A percentile compares a stretch with the other conserved stretches of the same genome.
These are phyloP conservation scores for Claviceps sorghi DNA, from an alignment of 2,329 filamentous ascomycete genomes.

Conservation along the genomic window DNA sequence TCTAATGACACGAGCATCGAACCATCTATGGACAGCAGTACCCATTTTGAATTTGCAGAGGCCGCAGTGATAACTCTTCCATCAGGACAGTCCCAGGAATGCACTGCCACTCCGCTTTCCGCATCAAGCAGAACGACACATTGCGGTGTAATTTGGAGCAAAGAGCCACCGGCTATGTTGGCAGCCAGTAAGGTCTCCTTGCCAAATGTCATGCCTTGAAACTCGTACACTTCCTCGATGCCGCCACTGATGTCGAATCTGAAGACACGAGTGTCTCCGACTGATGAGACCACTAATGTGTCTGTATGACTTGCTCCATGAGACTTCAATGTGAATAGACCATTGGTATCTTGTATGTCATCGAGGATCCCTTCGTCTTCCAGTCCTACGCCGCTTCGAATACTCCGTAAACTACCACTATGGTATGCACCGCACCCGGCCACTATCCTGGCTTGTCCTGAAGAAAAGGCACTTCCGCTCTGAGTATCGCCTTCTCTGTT, in stretches of 20 bases:
- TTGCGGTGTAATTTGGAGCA: constrained; percentile 64
- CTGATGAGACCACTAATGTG: constrained; percentile 63
- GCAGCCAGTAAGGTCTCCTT: constrained; percentile 57
- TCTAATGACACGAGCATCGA: constrained; percentile 56
- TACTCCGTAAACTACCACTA: constrained; percentile 76
- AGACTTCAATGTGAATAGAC: constrained; percentile 54
- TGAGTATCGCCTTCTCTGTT: constrained; percentile 65
- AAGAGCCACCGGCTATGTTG: constrained; percentile 46
- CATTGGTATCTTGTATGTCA: constrained; percentile 59
- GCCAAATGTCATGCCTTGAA: constrained; percentile 54
- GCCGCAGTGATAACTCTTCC: constrained; percentile 57
- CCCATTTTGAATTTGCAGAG: constrained; percentile 54
- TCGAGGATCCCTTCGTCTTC: constrained; percentile 74
- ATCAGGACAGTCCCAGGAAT: constrained; percentile 40
- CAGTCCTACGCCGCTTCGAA: constrained; percentile 84
- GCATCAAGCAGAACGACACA: constrained; percentile 48
- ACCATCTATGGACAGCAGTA: constrained; percentile 64
- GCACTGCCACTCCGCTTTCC: constrained; percentile 37
- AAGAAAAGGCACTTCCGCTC: constrained; percentile 75
- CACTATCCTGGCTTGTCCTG: constrained; percentile 84
- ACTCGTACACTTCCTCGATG: constrained; percentile 74
- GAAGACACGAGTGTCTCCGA: constrained; percentile 74
- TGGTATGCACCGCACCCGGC: constrained; percentile 83
- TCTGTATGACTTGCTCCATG: constrained; percentile 40
- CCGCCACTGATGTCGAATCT: constrained; percentile 58